Evolutionary conservation across 768 basidiomycete species (phyloP).

Genomic region (Clitopilus hobsonii): DNA sequence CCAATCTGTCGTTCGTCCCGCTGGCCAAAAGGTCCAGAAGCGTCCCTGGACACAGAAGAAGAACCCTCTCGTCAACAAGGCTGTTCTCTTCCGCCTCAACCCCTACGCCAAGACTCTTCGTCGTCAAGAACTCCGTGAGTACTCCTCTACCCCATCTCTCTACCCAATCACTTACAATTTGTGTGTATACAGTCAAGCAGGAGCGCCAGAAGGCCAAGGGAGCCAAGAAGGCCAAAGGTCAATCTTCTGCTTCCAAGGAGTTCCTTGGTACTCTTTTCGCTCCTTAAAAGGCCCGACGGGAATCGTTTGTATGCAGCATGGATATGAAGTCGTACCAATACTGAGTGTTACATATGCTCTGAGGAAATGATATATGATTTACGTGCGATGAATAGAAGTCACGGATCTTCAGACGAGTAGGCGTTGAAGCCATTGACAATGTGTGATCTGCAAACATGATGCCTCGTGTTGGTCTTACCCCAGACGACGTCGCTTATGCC

Average conservation of each 20-base stretch:
- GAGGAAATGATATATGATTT: neutral
- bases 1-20: conserved; percentile 92
- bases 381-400: neutral
- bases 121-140: conserved; percentile 83
- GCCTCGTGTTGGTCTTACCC: neutral
- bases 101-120: conserved; percentile 96
- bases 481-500: too few relatives aligned
- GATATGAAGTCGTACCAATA: neutral
- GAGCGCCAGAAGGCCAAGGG: conserved; percentile 65
- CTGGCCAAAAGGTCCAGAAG: conserved; percentile 79
- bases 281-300: conserved; percentile 46
- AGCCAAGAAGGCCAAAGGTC: conserved; percentile 61
- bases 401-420: neutral
- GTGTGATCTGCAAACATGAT: neutral
- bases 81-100: conserved; percentile 93
- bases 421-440: neutral
- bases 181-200: conserved; percentile 59
- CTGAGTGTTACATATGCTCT: neutral
- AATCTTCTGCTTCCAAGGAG: conserved; percentile 64
- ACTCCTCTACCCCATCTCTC: conserved; percentile 26
- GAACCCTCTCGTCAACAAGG: conserved; percentile 95
- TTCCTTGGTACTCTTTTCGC: conserved; percentile 86
- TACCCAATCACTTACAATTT: conserved; percentile 6
- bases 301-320: neutral
- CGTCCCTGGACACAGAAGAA: conserved; percentile 99